phyloP scores from a whole-genome alignment of 768 basidiomycete species.

The Pleurotus platypus region DNA sequence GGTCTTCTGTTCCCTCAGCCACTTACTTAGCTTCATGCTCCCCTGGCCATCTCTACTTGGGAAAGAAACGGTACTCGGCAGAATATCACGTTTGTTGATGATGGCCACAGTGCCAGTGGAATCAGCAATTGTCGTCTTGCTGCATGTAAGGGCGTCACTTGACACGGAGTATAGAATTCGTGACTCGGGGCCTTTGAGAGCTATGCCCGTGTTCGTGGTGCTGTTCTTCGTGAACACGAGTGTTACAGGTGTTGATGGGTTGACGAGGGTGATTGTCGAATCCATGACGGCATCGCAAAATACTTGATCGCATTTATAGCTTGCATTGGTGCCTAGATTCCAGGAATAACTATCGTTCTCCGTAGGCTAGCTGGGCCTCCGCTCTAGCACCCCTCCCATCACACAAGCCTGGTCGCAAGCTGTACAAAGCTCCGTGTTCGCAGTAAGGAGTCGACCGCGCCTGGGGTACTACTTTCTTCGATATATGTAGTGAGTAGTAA shows the following conservation, averaged over 20 bases:
- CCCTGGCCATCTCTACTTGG: neutral
- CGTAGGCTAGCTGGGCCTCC: too few relatives aligned
- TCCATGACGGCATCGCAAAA: neutral
- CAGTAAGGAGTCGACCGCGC: too few relatives aligned
- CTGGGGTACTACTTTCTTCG: too few relatives aligned
- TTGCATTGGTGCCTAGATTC: too few relatives aligned
- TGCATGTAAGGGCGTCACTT: neutral
- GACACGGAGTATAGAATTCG: neutral
- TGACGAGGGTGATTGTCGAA: neutral
- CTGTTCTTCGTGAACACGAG: neutral
- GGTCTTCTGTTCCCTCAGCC: neutral
- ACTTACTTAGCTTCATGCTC: neutral
- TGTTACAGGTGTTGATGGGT: neutral
- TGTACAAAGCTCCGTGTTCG: too few relatives aligned
- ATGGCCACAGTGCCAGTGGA: neutral
- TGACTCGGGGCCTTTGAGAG: neutral
- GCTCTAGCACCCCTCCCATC: too few relatives aligned
- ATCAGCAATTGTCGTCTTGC: slow-evolving; percentile 2
- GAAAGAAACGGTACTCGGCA: slow-evolving; percentile 1
- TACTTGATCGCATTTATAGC: too few relatives aligned
- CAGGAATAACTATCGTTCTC: too few relatives aligned
- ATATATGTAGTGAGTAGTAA: too few relatives aligned
- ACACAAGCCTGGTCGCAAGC: too few relatives aligned
- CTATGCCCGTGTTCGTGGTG: neutral
- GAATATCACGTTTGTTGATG: neutral